These are phyloP conservation scores for Solanum paucissectum DNA, from an alignment of 257 asterid genomes.

Conservation along the genomic window DNA sequence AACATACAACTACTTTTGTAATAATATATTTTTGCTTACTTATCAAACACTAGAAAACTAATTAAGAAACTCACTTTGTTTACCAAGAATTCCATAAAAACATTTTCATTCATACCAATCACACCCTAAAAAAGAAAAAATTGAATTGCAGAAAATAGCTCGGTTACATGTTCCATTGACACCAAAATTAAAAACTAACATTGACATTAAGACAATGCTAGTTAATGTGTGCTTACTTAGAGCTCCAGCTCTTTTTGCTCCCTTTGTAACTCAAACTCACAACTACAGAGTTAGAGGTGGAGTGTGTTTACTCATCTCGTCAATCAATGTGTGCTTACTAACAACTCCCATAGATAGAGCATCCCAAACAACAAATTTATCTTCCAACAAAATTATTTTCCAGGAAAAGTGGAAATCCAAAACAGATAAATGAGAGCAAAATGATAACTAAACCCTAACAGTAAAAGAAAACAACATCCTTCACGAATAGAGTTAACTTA, in stretches of 20 bases:
- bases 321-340: not conserved
- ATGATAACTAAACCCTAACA: not conserved
- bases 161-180: not conserved
- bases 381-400: not conserved
- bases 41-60: not conserved
- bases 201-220: not conserved
- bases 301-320: not conserved
- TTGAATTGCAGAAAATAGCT: not conserved
- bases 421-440: not conserved
- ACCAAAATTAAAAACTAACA: not conserved
- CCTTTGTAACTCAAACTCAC: not conserved
- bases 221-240: not conserved
- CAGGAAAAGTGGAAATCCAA: not conserved
- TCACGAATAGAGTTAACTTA: not conserved
- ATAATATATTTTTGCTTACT: not conserved
- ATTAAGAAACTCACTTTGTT: not conserved
- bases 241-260: not conserved
- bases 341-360: not conserved
- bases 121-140: not conserved
- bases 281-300: not conserved
- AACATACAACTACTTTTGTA: not conserved
- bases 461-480: not conserved
- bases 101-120: not conserved
- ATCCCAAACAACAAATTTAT: not conserved
- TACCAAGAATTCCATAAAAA: not conserved